phyloP scores from a whole-genome alignment of 2,329 filamentous ascomycete species.

The Cytospora schulzeri region DNA sequence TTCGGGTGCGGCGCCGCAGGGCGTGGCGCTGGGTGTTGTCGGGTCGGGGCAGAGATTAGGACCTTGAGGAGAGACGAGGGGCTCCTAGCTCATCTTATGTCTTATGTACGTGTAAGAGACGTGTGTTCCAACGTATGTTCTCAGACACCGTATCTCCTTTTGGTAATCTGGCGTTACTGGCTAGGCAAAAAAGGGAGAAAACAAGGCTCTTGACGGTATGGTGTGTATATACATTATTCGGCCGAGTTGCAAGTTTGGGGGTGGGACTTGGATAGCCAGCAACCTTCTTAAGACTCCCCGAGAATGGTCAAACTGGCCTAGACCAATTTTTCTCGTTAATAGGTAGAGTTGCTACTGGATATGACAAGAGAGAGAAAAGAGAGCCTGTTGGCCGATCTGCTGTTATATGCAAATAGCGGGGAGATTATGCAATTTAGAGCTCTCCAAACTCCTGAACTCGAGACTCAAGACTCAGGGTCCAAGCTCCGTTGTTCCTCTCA shows the following conservation, averaged over 20 bases:
- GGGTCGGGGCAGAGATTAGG: slow-evolving; percentile 69
- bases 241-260: not conserved
- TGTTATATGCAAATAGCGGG: slow-evolving; percentile 20
- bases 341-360: not conserved
- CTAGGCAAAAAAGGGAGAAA: slow-evolving; percentile 1
- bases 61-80: slow-evolving; percentile 46
- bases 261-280: not conserved
- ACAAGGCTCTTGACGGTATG: not conserved
- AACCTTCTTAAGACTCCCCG: not conserved
- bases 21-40: slow-evolving; percentile 65
- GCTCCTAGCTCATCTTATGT: slow-evolving; percentile 11
- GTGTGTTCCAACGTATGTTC: not conserved
- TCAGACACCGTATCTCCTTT: not conserved
- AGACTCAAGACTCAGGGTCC: not conserved
- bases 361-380: not conserved
- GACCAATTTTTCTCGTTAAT: not conserved
- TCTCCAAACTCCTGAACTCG: slow-evolving; percentile 8
- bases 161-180: slow-evolving; percentile 15
- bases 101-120: slow-evolving; percentile 15
- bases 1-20: slow-evolving; percentile 52
- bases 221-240: not conserved
- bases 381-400: not conserved
- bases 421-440: slow-evolving; percentile 23
- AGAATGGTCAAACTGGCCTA: not conserved
- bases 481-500: not conserved